Evolutionary conservation across 768 basidiomycete genomes (phyloP).

Genomic region (Tylopilus intermedius): DNA sequence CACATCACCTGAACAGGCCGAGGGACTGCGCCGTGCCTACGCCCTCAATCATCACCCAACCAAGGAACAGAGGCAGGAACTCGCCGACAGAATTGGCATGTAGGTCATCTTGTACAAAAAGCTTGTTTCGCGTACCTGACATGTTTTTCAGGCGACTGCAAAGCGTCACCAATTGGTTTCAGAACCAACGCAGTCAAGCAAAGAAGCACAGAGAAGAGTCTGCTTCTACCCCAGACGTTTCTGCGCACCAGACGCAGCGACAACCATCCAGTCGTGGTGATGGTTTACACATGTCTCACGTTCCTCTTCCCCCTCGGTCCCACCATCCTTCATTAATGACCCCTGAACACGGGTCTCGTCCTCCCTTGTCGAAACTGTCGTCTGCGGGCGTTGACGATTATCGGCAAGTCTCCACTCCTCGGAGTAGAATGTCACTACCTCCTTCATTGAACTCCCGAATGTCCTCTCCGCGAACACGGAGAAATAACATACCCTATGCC

Average conservation of each 20-base stretch:
- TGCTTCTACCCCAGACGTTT: conserved; percentile 21
- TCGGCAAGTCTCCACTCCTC: conserved; percentile 18
- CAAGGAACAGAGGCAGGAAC: conserved; percentile 57
- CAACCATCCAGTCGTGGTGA: conserved; percentile 13
- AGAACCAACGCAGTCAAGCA: conserved; percentile 75
- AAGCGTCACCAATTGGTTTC: conserved; percentile 83
- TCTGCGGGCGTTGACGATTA: conserved; percentile 16
- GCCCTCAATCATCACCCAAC: conserved; percentile 61
- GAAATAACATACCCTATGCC: conserved; percentile 23
- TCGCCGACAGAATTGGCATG: conserved; percentile 73
- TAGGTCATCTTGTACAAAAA: conserved; percentile 37
- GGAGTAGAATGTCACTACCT: conserved; percentile 30
- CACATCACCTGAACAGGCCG: conserved; percentile 59
- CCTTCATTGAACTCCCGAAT: conserved; percentile 25
- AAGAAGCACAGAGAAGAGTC: conserved; percentile 64
- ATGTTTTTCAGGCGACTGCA: conserved; percentile 60
- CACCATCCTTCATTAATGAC: conserved; percentile 29
- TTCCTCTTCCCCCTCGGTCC: conserved; percentile 23
- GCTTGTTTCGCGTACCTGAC: conserved; percentile 21
- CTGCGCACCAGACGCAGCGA: conserved; percentile 10
- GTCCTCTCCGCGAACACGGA: conserved; percentile 30
- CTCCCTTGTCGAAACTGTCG: conserved; percentile 10
- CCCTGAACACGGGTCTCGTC: conserved; percentile 18
- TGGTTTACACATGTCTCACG: conserved; percentile 6
- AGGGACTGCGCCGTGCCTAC: conserved; percentile 66